phyloP scores from a whole-genome alignment of 163 green algal species.

The Scenedesmus sp. region DNA sequence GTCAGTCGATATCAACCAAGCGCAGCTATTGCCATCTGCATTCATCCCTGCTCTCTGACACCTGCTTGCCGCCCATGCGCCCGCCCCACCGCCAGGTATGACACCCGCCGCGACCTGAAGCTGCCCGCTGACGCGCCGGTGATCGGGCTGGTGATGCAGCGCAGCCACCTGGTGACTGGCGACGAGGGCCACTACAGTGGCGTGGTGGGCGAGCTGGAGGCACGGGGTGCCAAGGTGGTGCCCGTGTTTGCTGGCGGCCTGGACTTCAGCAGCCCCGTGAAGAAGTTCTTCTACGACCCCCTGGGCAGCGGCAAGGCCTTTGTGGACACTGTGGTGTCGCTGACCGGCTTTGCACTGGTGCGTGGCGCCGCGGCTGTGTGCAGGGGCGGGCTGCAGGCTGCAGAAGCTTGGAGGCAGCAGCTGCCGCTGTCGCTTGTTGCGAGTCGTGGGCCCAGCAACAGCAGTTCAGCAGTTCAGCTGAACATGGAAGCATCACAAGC shows the following conservation, averaged over 20 bases:
- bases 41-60: background rate
- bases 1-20: too few relatives aligned
- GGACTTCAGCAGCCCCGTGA: constrained; percentile 96
- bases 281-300: constrained; percentile 99
- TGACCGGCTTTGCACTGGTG: constrained; percentile 99
- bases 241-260: constrained; percentile 96
- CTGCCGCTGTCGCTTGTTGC: background rate
- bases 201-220: constrained; percentile 96
- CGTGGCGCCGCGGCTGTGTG: constrained; percentile 57
- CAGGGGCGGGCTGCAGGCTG: background rate
- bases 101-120: constrained; percentile 93
- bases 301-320: constrained; percentile 85
- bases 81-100: constrained; percentile 74
- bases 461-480: too few relatives aligned
- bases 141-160: constrained; percentile 97
- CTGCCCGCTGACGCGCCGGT: constrained; percentile 92
- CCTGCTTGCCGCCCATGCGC: background rate
- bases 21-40: background rate
- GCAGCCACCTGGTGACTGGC: constrained; percentile 98
- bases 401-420: too few relatives aligned
- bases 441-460: too few relatives aligned
- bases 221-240: constrained; percentile 91
- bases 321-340: constrained; percentile 93
- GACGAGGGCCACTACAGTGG: constrained; percentile 96
- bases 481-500: background rate